Percentiles rank a stretch among this genome's conserved stretches.
These are phyloP conservation scores for Podospora comata DNA, from an alignment of 495 filamentous ascomycete species.

Conservation along the genomic window DNA sequence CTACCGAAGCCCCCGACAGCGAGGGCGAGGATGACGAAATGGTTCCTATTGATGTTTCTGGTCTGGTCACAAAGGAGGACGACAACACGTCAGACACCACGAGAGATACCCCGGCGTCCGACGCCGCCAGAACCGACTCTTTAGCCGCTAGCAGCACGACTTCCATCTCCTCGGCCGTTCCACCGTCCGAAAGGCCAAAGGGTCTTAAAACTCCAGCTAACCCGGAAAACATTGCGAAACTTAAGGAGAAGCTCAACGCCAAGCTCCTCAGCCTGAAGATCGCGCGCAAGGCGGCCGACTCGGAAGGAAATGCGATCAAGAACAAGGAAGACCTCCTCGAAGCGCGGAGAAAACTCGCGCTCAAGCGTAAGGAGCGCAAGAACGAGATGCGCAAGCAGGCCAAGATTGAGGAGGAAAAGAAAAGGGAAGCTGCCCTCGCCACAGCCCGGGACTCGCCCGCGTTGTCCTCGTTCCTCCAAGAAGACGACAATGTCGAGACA, in stretches of 20 bases:
- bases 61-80: constrained; percentile 43
- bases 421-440: constrained; percentile 65
- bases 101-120: constrained; percentile 62
- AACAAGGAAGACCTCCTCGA: constrained; percentile 89
- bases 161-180: constrained; percentile 66
- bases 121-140: constrained; percentile 47
- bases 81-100: constrained; percentile 51
- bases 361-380: constrained; percentile 79
- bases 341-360: constrained; percentile 78
- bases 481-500: constrained; percentile 48
- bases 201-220: constrained; percentile 57
- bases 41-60: constrained; percentile 47
- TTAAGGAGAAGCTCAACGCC: constrained; percentile 72
- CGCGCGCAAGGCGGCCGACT: constrained; percentile 74
- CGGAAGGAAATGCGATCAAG: constrained; percentile 71
- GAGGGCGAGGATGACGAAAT: constrained; percentile 24
- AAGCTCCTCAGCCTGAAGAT: constrained; percentile 80
- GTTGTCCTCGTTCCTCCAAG: constrained; percentile 64
- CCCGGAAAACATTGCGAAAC: constrained; percentile 48
- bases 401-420: constrained; percentile 69
- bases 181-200: constrained; percentile 55
- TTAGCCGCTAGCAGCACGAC: constrained; percentile 60
- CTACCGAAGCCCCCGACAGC: constrained; percentile 22
- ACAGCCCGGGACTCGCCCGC: constrained; percentile 56
- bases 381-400: constrained; percentile 71